Base-by-base conservation (phyloP, 768 basidiomycete genomes). In the Lactarius indigo region DNA sequence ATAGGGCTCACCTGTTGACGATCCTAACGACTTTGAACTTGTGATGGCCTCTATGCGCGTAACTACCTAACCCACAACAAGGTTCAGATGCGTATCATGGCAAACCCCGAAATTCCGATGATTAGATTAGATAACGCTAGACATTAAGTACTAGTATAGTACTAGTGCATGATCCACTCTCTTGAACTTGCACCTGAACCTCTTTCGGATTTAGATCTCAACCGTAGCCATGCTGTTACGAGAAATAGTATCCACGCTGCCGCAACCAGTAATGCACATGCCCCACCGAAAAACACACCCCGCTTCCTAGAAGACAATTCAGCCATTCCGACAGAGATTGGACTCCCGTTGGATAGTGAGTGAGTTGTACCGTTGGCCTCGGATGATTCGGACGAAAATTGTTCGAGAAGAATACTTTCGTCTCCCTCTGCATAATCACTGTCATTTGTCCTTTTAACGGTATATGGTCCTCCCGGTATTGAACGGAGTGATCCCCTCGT, bases 241-340 rank as follows among this genome's bases (percentile, higher is more conserved):
- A 91, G 76, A 75, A 90, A 90, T 66, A 90, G 74, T 41, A 82
- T 71, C 90, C 89, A 91, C 6, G 87, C 84, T 57, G 72, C 74
- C 18, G 82, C 70, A 12, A 89, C 80, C 39, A 87, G 71, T 2
- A 69, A 58, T 20, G 68, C 78, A 54, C 80, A 81, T 30, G 83
- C 67, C 37, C 76, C 69, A 31, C 82, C 79, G 66, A 85, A 88
- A 0, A 84, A 23, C 64, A 78, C 70, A 1, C 90, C 90, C 50
- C 88, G 18, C n/a, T 37, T 58, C 57, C 57, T 58, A 26, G 35
- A 35, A 58, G 33, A 35, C 35, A 35, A n/a, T 26, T 58, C n/a
- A 26, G 33, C 55, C 18, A 18, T 35, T 33, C 35, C 20, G 28
- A 39, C 57, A 9, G 37, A 37, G 17, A 39, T 9, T 33, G 37